phyloP scores from a whole-genome alignment of 495 filamentous ascomycete species.

The Daldinia caldariorum region DNA sequence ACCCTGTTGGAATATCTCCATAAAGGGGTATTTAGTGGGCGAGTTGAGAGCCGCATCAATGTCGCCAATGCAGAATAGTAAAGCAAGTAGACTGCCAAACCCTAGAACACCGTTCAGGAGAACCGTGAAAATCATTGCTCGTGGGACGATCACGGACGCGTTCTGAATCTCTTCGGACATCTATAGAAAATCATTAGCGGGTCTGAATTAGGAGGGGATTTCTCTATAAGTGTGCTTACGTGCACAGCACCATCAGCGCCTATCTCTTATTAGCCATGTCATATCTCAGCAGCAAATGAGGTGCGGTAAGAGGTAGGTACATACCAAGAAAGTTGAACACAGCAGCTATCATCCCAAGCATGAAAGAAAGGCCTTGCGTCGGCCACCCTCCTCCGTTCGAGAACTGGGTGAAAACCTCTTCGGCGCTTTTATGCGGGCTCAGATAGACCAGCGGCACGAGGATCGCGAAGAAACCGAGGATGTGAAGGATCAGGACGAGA shows the following conservation, averaged over 20 bases:
- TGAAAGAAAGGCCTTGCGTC: slow-evolving; percentile 48
- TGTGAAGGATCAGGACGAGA: slow-evolving; percentile 59
- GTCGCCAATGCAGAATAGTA: slow-evolving; percentile 61
- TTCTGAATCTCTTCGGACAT: slow-evolving; percentile 66
- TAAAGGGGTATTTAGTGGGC: slow-evolving; percentile 56
- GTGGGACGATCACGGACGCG: slow-evolving; percentile 54
- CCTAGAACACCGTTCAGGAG: slow-evolving; percentile 59
- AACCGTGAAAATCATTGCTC: slow-evolving; percentile 54
- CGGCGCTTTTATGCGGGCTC: slow-evolving; percentile 51
- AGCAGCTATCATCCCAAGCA: slow-evolving; percentile 44
- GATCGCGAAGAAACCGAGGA: slow-evolving; percentile 63
- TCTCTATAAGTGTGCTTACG: neutral
- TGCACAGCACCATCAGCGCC: slow-evolving; percentile 13
- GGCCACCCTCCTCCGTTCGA: slow-evolving; percentile 58
- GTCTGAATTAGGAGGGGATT: neutral
- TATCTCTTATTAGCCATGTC: slow-evolving; percentile 1
- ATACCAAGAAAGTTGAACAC: slow-evolving; percentile 15
- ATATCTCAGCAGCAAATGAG: neutral
- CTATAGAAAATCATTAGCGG: slow-evolving; percentile 41
- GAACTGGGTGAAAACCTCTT: slow-evolving; percentile 52
- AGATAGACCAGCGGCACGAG: slow-evolving; percentile 60
- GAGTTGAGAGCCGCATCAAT: slow-evolving; percentile 51
- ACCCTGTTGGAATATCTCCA: slow-evolving; percentile 60
- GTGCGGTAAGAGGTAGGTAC: neutral
- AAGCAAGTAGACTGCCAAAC: slow-evolving; percentile 60